Evolutionary conservation across 441 rosid genomes (phyloP), one percentile per base, ranked within the genome.

Genomic region (Sinapis alba): DNA sequence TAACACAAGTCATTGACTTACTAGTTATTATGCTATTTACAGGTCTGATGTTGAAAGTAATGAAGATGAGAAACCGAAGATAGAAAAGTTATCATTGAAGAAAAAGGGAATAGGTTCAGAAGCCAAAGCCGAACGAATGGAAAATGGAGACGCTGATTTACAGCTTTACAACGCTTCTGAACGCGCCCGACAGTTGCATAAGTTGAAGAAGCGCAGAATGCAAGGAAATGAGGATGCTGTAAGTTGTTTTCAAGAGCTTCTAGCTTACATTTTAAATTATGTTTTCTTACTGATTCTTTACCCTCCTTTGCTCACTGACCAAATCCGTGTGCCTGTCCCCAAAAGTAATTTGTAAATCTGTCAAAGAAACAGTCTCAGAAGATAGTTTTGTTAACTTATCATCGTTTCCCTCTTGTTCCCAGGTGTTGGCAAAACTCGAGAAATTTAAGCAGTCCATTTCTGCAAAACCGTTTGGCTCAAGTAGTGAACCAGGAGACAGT

Each of bases 171-270:
- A 84, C 66, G 88, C 86, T 73, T 84, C 92, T 75, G 99, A 95
- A 79, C 84, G 91, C 23, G 90, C 90, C 77, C 89, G 99, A 69
- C 86, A 86, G 59, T 63, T 93, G 80, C 88, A 83, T 51, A 95
- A 95, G 77, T 92, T 92, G 83, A 95, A 90, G 86, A 95, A 89
- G 77, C 94, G 96, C 75, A 83, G 95, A 80, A 86, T 86, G 77
- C 89, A 82, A 88, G 95, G 97, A 54, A 94, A 91, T 62, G 98
- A 94, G 80, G 97, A 90, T 79, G 98, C 89, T 30, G 99, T 95
- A 74, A 74, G 89, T 79, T 74, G 68, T 74, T 19, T 67, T 61
- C 47, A 56, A 11, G 19, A 21, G 19, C 70, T 18, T 71, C 70
- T 28, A 43, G 69, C 50, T 64, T 54, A 26, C 16, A 56, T 23